Conservation (phyloP, 768 basidiomycete genomes). For the Xerocomellus intermedius region DNA sequence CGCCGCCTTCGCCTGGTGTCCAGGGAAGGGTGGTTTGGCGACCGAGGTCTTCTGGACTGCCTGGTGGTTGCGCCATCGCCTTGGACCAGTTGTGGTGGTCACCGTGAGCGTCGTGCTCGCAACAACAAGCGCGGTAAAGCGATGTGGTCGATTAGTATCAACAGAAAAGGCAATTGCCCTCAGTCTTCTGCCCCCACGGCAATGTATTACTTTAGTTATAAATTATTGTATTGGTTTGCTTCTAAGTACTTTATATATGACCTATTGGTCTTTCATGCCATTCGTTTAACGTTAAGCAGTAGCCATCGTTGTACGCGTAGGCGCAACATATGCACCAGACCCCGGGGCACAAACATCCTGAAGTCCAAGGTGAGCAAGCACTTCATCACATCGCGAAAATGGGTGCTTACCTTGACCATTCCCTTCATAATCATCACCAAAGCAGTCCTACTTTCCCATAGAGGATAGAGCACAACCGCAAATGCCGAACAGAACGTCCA, state of each 20-base stretch:
- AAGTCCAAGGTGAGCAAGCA: background rate
- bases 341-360: constrained; percentile 44
- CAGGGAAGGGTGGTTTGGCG: constrained; percentile 32
- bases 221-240: background rate
- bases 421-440: constrained; percentile 58
- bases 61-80: constrained; percentile 30
- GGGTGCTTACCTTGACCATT: constrained; percentile 53
- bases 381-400: background rate
- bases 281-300: background rate
- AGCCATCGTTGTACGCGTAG: background rate
- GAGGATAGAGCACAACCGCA: constrained; percentile 78
- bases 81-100: constrained; percentile 6
- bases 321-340: constrained; percentile 38
- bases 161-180: constrained; percentile 14
- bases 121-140: no score
- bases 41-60: constrained; percentile 36
- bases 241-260: background rate
- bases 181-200: background rate
- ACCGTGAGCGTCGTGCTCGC: background rate
- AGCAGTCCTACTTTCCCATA: constrained; percentile 79
- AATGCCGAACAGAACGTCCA: constrained; percentile 82
- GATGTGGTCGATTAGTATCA: background rate
- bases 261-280: background rate
- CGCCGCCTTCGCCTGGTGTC: constrained; percentile 33
- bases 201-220: background rate